Base-by-base conservation (phyloP, 306 rosid genomes). In the Ceratonia siliqua region DNA sequence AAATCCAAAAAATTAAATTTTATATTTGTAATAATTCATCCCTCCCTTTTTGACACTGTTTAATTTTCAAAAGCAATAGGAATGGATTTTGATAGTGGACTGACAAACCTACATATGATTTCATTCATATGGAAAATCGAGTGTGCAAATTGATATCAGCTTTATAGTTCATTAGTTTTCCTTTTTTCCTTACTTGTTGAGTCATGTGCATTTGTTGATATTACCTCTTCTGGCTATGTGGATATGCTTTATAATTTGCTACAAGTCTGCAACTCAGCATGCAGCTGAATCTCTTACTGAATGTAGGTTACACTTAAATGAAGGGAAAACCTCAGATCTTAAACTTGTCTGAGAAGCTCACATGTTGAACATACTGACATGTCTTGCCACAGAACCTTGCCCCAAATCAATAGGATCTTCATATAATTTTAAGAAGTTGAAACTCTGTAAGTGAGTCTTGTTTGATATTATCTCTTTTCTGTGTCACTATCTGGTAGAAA, bases 331-430 rank as follows among this genome's bases (percentile, higher is more conserved):
- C 88, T 53, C 93, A 93, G 70, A 80, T 91, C 0, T 64, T 85
- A 81, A 91, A 89, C 82, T 82, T 89, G 66, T 79, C 96, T 12
- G 92, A 86, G 58, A 89, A 93, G 79, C 97, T 91, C 8, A 83
- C 76, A 72, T 64, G 32, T 28, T 28, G 32, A 90, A 87, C 74
- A 78, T 82, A 50, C 93, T 93, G 50, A 89, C 97, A 0, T 93
- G 96, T 63, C 95, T 90, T 25, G 98, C 98, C 4, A 91, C 97
- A 18, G 89, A 89, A 66, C 98, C 96, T 3, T 91, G 91, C 79
- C 97, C 92, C 53, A 93, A 87, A 55, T 87, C 97, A 24, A 6
- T 68, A 12, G 79, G 87, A 67, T 87, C 92, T 1, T 38, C 92
- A 0, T 86, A 82, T n/a, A n/a, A n/a, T 73, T 90, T 93, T 35